Evolutionary conservation across 176 grass and related monocot genomes (phyloP).

Genomic region (Zoysia japonica): DNA sequence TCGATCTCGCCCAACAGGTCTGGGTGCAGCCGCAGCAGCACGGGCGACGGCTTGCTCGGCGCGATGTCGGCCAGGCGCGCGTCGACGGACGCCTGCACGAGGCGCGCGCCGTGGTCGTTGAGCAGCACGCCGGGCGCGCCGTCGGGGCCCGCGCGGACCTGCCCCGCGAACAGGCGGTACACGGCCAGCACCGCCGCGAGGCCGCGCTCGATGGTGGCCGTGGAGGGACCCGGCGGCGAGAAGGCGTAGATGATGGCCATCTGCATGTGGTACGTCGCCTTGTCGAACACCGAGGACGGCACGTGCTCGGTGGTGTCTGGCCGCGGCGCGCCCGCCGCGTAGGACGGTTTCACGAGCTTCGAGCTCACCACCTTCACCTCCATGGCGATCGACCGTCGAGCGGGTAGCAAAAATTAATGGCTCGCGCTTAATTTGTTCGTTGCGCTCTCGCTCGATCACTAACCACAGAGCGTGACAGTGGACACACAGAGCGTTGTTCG

Average conservation of each 20-base stretch:
- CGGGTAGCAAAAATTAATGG: background rate
- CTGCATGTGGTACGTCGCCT: constrained; percentile 46
- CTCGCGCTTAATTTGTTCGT: background rate
- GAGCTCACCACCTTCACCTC: constrained; percentile 64
- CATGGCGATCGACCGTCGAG: constrained; percentile 19
- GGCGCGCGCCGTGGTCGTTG: constrained; percentile 46
- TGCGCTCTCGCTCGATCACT: background rate
- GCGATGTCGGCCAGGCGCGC: constrained; percentile 26
- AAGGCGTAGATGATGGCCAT: constrained; percentile 70
- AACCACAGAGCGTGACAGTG: background rate
- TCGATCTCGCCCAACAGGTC: constrained; percentile 32
- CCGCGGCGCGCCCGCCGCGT: constrained; percentile 14
- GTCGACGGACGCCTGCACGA: constrained; percentile 51
- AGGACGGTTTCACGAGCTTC: constrained; percentile 46
- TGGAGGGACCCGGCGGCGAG: constrained; percentile 48
- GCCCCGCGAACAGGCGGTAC: constrained; percentile 52
- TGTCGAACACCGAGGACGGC: constrained; percentile 63
- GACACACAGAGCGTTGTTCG: background rate
- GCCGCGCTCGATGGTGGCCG: constrained; percentile 40
- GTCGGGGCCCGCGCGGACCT: constrained; percentile 17
- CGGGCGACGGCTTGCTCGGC: constrained; percentile 45
- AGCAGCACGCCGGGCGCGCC: constrained; percentile 38
- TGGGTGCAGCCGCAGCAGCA: constrained; percentile 37
- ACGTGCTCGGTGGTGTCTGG: constrained; percentile 31
- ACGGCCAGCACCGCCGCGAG: constrained; percentile 39